Percentiles rank a stretch among this genome's conserved stretches.
These are phyloP conservation scores for Linnemannia schmuckeri DNA, from an alignment of 192 early-diverging fungal species.

Conservation along the genomic window DNA sequence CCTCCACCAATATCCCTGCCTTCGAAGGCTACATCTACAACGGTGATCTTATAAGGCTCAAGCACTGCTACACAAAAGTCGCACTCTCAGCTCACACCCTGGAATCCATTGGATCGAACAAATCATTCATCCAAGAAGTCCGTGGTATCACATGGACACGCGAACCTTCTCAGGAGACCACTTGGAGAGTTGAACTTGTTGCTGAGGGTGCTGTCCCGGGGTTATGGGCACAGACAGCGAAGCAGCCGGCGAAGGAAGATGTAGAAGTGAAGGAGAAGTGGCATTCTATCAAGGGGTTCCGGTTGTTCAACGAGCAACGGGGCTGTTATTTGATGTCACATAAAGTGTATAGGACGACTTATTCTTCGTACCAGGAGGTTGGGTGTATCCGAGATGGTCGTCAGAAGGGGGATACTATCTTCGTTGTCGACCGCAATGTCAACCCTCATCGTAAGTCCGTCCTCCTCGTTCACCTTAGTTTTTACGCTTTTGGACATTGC, in stretches of 20 bases:
- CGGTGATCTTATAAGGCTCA: not conserved
- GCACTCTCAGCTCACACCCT: not conserved
- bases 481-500: not conserved
- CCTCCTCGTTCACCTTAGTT: not conserved
- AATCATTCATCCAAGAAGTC: constrained; percentile 20
- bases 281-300: constrained; percentile 29
- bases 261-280: constrained; percentile 5
- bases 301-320: constrained; percentile 22
- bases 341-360: constrained; percentile 12
- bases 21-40: constrained; percentile 18
- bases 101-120: constrained; percentile 23
- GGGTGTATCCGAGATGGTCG: constrained; percentile 21
- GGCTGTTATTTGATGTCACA: constrained; percentile 24
- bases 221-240: not conserved
- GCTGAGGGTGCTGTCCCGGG: constrained; percentile 14
- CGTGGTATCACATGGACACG: constrained; percentile 7
- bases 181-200: constrained; percentile 17
- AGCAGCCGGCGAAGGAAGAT: not conserved
- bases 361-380: constrained; percentile 30
- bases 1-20: not conserved
- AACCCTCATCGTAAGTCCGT: constrained; percentile 15
- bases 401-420: constrained; percentile 17
- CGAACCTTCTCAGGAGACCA: not conserved
- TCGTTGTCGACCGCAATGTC: constrained; percentile 20
- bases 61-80: constrained; percentile 22